Evolutionary conservation across 1,284 basidiomycete genomes (phyloP), one percentile per base, ranked within the genome.

Genomic region (Trametes hirsuta): DNA sequence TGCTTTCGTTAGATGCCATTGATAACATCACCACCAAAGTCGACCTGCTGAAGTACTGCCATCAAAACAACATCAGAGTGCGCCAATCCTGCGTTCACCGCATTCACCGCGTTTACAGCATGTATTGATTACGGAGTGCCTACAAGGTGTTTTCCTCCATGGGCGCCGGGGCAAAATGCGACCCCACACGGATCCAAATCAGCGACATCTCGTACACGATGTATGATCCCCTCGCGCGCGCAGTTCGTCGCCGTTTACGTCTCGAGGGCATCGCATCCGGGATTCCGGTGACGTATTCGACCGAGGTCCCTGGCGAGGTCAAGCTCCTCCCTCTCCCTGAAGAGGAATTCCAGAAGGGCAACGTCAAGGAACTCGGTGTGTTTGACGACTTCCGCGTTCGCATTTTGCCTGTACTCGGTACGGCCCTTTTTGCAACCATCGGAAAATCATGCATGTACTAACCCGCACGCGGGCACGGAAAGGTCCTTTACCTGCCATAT

Each of bases 21-120:
- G 95, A 99, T 77, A 98, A 99, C 73, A 95, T 98, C 64, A 85
- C 92, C 47, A 97, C 97, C 1, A 98, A 98, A 75, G 91, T 95
- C 22, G 93, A 96, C 68, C 79, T 97, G 30, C 80, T 97, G 8
- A 88, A 91, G 57, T 88, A 95, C 71, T 97, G 95, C 69, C 83
- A 90, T 67, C 83, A 88, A 59, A 80, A 88, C 65, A 72, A 80
- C 37, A 87, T 95, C 74, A 93, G 92, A 79, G 90, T 88, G 55
- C 2, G 72, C 54, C n/a, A 14, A 21, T 49, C 52, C 47, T 11
- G 47, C 9, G 18, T 42, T 47, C 51, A 62, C 35, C 65, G 30
- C 30, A 30, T 30, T 30, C 30, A 30, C 30, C 49, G 36, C 47
- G 9, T 41, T 15, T 15, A 15, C 14, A 1, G 15, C 24, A 22